Base-by-base conservation (phyloP, 2,329 filamentous ascomycete species). In the Fusarium agapanthi region DNA sequence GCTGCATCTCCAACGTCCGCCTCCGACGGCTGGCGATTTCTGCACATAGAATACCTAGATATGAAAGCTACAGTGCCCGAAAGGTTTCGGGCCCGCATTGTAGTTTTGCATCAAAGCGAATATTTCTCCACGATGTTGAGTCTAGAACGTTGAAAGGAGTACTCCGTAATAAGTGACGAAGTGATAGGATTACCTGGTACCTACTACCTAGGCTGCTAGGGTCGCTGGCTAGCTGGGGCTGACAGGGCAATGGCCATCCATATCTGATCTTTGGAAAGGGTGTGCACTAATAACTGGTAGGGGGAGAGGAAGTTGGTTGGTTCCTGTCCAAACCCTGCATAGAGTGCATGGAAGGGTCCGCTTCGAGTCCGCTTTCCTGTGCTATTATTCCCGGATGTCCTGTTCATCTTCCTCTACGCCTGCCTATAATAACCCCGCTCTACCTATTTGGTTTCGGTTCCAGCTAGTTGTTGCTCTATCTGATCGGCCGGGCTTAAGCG, bases 111-210 rank as follows among this genome's bases (percentile, higher is more conserved):
- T 53, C 37, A 48, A 37, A 45, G 45, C 48, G 44, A 59, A 55
- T 50, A 34, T 50, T 43, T 53, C 51, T 62, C 41, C 50, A 65
- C 40, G 64, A 63, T 44, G 59, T 57, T 48, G 69, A 74, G 73
- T 75, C 74, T 70, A 72, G 74, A 76, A 76, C 74, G 32, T 47
- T 43, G 45, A 68, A 45, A 41, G 47, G 63, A 47, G 38, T 11
- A 32, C 32, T 34, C 32, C 32, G 9, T 30, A 30, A 26, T 26
- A 44, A 20, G 22, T 15, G 18, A 18, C 20, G 16, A 11, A 30
- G 24, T 59, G 61, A 26, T 20, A 43, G 59, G 45, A 58, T 57
- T 28, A 24, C 32, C 32, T 34, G 14, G 32, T 34, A 34, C 30
- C 30, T 32, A 32, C 32, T n/a, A n/a, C n/a, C n/a, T n/a, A n/a